Evolutionary conservation across 805 yeast genomes (phyloP), one percentile per base, ranked within the genome.

Genomic region (Lipomyces chichibuensis): DNA sequence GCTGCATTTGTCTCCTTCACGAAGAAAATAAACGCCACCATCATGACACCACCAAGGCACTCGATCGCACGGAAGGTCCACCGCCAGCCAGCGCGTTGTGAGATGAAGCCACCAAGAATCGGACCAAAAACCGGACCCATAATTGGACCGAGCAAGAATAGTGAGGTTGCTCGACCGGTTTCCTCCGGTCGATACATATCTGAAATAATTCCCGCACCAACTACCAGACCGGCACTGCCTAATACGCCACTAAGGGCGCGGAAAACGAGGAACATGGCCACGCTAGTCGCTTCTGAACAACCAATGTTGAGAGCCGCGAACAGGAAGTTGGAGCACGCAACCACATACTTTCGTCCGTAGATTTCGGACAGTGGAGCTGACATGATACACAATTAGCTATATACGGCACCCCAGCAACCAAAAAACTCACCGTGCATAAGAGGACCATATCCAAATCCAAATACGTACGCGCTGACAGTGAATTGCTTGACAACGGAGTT

Each of bases 1-100:
- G 96, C 96, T 2, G 94, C 90, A 77, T 88, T 90, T 25, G 97
- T 91, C 80, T 91, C 97, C 20, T 95, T 94, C 39, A 91, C 84
- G 25, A 83, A 73, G 6, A 85, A 60, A 27, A 72, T 59, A 27
- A 74, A 53, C 20, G 59, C 59, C 8, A 55, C 9, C 11, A 62
- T 39, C 59, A 66, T 62, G 27, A 72, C 65, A n/a, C 59, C 63
- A 14, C 72, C 67, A 55, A 71, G 57, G 39, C 71, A 69, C 53
- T 71, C 65, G 58, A 83, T 76, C 11, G 87, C 84, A 86, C 89
- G 87, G 74, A 87, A 87, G 56, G 84, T 77, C 92, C 92, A 88
- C 78, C 92, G 83, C 92, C 92, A 88, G 37, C 88, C 85, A 9
- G 81, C 83, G 66, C 83, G 77, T 73, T 85, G 88, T 62, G 85